Evolutionary conservation across 2,329 filamentous ascomycete species (phyloP), one percentile per base, ranked within the genome.

Genomic region (Alternaria hordeiaustralica): DNA sequence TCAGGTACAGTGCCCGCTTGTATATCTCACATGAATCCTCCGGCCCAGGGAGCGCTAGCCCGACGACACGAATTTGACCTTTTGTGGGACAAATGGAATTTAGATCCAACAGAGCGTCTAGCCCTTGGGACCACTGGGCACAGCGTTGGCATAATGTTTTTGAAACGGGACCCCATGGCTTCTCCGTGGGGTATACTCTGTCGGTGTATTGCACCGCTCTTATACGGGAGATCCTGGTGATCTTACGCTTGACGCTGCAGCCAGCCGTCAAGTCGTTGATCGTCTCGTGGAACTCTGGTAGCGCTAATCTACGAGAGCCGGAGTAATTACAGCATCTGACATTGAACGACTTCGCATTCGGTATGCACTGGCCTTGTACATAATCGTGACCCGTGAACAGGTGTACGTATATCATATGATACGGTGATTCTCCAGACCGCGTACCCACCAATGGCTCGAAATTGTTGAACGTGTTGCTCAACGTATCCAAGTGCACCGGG

Each of bases 1-100:
- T 66, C 69, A 71, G 66, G 64, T 65, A 73, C 69, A 64, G 60
- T 62, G 60, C 46, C 47, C 20, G 54, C 36, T 50, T 53, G 62
- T 60, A 41, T 62, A 65, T 58, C 26, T 30, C 55, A 55, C 18
- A 45, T 36, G 20, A 54, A n/a, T 21, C 28, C 20, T 21, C 53
- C 33, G 60, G n/a, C 25, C 55, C n/a, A 18, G 45, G 26, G 54
- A 58, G n/a, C 30, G 33, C 58, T 28, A 58, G 8, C 18, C 53
- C 50, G 41, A 3, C 33, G 43, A 33, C 36, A 0, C 36, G 36
- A 41, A 41, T 41, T 41, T 41, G 36, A 10, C 1, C 36, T 41
- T 41, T 33, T 53, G 49, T 36, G 49, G 49, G 30, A 53, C 36
- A 41, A 21, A 33, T 41, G 36, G 15, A 41, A 23, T 36, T 53